Evolutionary conservation across 2,329 filamentous ascomycete genomes (phyloP).

Genomic region (Leptographium procerum): DNA sequence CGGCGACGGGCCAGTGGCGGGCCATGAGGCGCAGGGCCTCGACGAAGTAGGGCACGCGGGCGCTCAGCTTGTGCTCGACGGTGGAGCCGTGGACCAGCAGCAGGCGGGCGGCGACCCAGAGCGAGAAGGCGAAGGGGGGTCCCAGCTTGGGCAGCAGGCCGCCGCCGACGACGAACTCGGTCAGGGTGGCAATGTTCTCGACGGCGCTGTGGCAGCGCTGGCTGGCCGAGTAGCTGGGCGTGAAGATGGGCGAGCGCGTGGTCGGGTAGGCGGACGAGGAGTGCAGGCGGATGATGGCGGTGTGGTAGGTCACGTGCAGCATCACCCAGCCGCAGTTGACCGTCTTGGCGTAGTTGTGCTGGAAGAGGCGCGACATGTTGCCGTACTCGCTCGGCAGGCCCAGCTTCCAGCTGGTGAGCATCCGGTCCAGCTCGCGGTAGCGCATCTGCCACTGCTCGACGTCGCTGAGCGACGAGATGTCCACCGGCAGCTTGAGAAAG

Average conservation of each 20-base stretch:
- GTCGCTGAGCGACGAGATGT: conserved; percentile 72
- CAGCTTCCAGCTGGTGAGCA: conserved; percentile 73
- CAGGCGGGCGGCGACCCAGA: conserved; percentile 84
- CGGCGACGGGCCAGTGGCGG: conserved; percentile 73
- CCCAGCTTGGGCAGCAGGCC: conserved; percentile 69
- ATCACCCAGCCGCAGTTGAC: conserved; percentile 81
- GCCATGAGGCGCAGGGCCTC: conserved; percentile 73
- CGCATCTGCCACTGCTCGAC: conserved; percentile 83
- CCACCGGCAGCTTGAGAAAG: conserved; percentile 79
- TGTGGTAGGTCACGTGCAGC: conserved; percentile 83
- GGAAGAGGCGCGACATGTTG: conserved; percentile 70
- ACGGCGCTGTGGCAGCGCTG: conserved; percentile 77
- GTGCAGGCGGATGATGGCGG: conserved; percentile 78
- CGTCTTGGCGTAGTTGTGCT: conserved; percentile 53
- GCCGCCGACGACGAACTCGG: conserved; percentile 66
- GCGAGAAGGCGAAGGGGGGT: conserved; percentile 80
- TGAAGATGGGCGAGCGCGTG: conserved; percentile 78
- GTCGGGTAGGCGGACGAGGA: conserved; percentile 90
- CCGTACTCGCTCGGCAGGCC: conserved; percentile 73
- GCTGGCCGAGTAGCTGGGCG: conserved; percentile 73
- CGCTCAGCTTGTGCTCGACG: conserved; percentile 70
- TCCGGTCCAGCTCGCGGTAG: conserved; percentile 74
- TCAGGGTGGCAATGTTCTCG: conserved; percentile 67
- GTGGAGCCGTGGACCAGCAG: conserved; percentile 84
- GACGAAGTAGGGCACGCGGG: conserved; percentile 71